These are phyloP conservation scores for Lachnellula cervina DNA, from an alignment of 2,329 filamentous ascomycete species.

Conservation along the genomic window DNA sequence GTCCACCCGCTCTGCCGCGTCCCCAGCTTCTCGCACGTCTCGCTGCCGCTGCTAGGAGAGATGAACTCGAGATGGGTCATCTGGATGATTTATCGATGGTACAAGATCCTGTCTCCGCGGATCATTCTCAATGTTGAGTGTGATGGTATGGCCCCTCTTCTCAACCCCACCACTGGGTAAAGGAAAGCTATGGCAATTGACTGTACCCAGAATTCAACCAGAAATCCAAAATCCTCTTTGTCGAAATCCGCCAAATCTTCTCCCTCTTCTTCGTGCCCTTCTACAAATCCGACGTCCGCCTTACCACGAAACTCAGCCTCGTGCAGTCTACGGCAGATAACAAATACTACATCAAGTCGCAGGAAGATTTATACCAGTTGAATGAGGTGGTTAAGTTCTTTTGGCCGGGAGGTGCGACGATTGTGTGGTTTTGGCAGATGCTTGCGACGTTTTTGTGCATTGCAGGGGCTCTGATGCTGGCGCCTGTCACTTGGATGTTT, in stretches of 20 bases:
- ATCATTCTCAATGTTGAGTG: conserved; percentile 65
- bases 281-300: conserved; percentile 61
- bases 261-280: conserved; percentile 73
- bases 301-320: conserved; percentile 65
- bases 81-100: conserved; percentile 71
- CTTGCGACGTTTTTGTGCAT: conserved; percentile 62
- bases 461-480: conserved; percentile 47
- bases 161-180: background rate
- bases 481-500: conserved; percentile 47
- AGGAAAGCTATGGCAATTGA: background rate
- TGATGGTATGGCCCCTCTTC: conserved; percentile 37
- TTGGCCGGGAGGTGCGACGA: conserved; percentile 50
- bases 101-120: conserved; percentile 73
- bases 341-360: conserved; percentile 67
- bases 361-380: conserved; percentile 78
- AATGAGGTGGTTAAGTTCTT: conserved; percentile 73
- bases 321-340: conserved; percentile 35
- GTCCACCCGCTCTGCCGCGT: conserved; percentile 75
- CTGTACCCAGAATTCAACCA: conserved; percentile 59
- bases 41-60: conserved; percentile 37
- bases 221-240: conserved; percentile 61
- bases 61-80: conserved; percentile 64
- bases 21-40: conserved; percentile 43
- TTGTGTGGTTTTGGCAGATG: conserved; percentile 60
- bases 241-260: conserved; percentile 70